Base-by-base conservation (phyloP, 371 early-diverging fungal species). In the Rhizopus arrhizus region DNA sequence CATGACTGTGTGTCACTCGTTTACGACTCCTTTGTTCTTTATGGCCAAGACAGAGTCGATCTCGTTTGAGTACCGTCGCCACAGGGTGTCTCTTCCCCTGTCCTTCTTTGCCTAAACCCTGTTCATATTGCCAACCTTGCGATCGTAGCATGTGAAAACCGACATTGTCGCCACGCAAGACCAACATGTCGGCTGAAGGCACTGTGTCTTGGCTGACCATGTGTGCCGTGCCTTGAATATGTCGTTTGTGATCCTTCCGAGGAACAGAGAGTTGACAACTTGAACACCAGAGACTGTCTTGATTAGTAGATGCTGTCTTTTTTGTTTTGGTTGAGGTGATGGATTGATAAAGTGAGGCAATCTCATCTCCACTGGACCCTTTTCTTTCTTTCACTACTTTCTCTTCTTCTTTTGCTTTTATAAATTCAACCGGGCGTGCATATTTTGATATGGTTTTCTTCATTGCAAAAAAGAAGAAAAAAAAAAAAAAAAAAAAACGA, bases 111-210 rank as follows among this genome's bases (percentile, higher is more conserved):
- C 85, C 85, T 15, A 84, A 60, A 2, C 85, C 82, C 57, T 81
- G 66, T 32, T 80, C 80, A 38, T 81, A 81, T 28, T 77, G 66
- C 85, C 85, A 84, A 4, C 85, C 85, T 70, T 78, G 80, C 15
- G 69, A 66, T 16, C 65, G 61, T 28, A 84, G 59, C 77, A 82
- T 76, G 62, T 68, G 66, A 38, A 82, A 81, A 2, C 81, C 85
- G 7, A 71, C 61, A 51, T 78, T 78, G 45, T 29, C 50, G 2
- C 61, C 60, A 47, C 70, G 68, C 29, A 73, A 33, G n/a, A 56
- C 59, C 15, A 71, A 60, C 3, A 65, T 50, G 53, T 71, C 68
- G 33, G 67, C 36, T 28, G 70, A 16, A 3, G 32, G 28, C 12
- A 50, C 22, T 35, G 50, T 54, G 13, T 51, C 11, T n/a, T 36